Conservation (phyloP, 768 basidiomycete species). For the Favolaschia claudopus region DNA sequence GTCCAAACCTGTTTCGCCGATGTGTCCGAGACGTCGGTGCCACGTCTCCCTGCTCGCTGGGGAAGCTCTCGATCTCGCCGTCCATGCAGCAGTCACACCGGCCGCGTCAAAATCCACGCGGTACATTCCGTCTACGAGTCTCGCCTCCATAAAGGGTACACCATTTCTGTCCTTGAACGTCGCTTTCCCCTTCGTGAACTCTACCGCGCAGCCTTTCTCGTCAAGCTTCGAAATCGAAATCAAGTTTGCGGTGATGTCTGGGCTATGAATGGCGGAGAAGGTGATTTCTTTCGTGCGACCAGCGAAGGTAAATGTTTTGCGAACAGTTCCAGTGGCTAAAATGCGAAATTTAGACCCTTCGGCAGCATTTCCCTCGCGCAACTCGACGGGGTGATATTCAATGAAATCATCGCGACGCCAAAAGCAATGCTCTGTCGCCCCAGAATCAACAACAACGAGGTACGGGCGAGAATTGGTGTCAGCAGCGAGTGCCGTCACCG, state of each 20-base stretch:
- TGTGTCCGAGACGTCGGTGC: not conserved
- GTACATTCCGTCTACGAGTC: not conserved
- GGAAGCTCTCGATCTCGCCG: not conserved
- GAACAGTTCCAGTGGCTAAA: not conserved
- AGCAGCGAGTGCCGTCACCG: too few species aligned
- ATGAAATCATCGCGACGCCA: not conserved
- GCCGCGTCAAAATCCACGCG: not conserved
- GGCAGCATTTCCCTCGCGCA: not conserved
- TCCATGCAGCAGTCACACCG: not conserved
- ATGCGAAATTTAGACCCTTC: slow-evolving; percentile 6
- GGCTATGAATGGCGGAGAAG: not conserved
- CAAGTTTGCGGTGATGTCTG: not conserved
- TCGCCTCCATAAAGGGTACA: not conserved
- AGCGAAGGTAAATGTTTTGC: not conserved
- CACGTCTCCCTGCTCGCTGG: not conserved
- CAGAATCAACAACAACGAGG: slow-evolving; percentile 1
- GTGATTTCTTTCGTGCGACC: not conserved
- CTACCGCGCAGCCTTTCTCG: not conserved
- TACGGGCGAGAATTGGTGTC: too few species aligned
- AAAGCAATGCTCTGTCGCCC: slow-evolving; percentile 3
- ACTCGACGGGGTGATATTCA: not conserved
- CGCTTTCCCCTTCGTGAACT: not conserved
- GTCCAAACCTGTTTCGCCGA: not conserved
- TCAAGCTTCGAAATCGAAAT: slow-evolving; percentile 7
- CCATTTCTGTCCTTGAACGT: not conserved